phyloP scores from a whole-genome alignment of 495 filamentous ascomycete species.

The Jackrogersella multiformis region DNA sequence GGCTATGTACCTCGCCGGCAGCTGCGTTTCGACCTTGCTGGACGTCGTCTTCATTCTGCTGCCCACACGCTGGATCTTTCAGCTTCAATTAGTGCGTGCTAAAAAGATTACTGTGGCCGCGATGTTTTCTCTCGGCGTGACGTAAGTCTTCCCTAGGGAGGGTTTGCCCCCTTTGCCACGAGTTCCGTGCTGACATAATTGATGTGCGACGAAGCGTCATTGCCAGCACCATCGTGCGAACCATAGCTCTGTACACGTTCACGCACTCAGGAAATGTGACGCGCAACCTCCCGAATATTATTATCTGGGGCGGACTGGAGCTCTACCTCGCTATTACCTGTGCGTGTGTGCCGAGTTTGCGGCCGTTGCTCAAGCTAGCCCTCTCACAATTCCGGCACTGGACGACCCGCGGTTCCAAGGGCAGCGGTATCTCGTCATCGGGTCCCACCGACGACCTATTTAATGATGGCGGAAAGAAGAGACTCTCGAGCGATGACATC shows the following conservation, averaged over 20 bases:
- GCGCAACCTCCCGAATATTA: constrained; percentile 30
- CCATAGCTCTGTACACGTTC: constrained; percentile 4
- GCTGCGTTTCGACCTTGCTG: constrained; percentile 59
- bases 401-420: neutral
- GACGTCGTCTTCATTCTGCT: constrained; percentile 60
- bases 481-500: neutral
- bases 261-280: constrained; percentile 15
- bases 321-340: constrained; percentile 53
- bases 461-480: neutral
- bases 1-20: constrained; percentile 57
- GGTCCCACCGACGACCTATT: neutral
- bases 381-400: neutral
- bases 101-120: constrained; percentile 1
- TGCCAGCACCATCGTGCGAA: constrained; percentile 8
- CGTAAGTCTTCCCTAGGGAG: constrained; percentile 3
- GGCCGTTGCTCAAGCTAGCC: constrained; percentile 40
- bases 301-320: constrained; percentile 55
- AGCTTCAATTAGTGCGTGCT: constrained; percentile 2
- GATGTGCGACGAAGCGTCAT: constrained; percentile 3
- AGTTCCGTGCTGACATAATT: neutral
- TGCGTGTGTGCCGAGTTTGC: constrained; percentile 53
- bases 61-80: constrained; percentile 2
- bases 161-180: too few species aligned
- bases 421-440: neutral
- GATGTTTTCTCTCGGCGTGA: constrained; percentile 24